Evolutionary conservation across 2,329 filamentous ascomycete species (phyloP).

Genomic region (Herpomyces periplanetae): DNA sequence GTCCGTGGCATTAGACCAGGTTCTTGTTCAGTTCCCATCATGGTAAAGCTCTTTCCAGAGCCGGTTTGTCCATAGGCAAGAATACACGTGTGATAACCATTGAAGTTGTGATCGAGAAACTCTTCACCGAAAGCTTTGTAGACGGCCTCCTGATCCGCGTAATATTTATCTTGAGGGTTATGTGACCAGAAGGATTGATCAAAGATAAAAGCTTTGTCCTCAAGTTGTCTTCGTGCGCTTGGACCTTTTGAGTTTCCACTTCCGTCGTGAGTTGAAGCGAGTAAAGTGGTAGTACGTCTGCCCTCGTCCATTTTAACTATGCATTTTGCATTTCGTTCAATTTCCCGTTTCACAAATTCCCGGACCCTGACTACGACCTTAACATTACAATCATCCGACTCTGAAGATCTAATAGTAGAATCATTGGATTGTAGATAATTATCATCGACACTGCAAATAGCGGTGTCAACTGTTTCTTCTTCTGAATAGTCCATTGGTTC

Average conservation of each 20-base stretch:
- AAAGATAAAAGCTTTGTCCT: slow-evolving; percentile 75
- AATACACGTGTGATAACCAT: slow-evolving; percentile 95
- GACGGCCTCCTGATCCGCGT: slow-evolving; percentile 63
- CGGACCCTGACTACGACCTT: slow-evolving; percentile 13
- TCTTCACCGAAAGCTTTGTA: slow-evolving; percentile 82
- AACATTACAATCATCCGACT: slow-evolving; percentile 11
- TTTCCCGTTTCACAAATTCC: slow-evolving; percentile 17
- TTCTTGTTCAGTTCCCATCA: slow-evolving; percentile 56
- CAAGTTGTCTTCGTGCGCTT: slow-evolving; percentile 30
- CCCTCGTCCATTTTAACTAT: slow-evolving; percentile 64
- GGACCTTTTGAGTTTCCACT: slow-evolving; percentile 13
- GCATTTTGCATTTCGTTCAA: slow-evolving; percentile 38
- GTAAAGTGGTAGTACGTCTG: slow-evolving; percentile 45
- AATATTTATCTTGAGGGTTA: slow-evolving; percentile 33
- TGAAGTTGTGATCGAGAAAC: slow-evolving; percentile 94
- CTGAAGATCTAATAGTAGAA: slow-evolving; percentile 6
- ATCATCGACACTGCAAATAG: no score
- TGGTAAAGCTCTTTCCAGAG: slow-evolving; percentile 90
- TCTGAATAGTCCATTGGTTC: no score
- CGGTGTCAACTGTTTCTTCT: no score
- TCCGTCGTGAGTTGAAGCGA: slow-evolving; percentile 19
- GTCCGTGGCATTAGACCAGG: slow-evolving; percentile 76
- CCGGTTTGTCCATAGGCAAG: slow-evolving; percentile 95
- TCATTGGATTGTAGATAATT: no score
- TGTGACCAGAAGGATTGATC: slow-evolving; percentile 98